These are phyloP conservation scores for Albugo candida DNA, from an alignment of 352 stramenopile genomes.

Conservation along the genomic window DNA sequence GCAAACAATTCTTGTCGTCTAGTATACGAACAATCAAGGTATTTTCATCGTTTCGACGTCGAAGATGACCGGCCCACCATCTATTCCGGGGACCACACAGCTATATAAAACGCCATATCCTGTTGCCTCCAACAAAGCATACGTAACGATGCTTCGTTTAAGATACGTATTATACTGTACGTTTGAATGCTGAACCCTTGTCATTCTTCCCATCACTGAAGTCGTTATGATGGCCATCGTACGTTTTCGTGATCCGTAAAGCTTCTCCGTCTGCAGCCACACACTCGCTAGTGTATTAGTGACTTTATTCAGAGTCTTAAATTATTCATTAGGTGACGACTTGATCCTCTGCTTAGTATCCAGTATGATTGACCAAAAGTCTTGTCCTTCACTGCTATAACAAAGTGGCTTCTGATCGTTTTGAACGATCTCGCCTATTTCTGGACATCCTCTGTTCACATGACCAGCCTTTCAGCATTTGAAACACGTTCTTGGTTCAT, in stretches of 20 bases:
- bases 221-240: not conserved
- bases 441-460: no score
- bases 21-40: no score
- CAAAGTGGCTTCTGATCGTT: no score
- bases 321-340: not conserved
- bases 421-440: not conserved
- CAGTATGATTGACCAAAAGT: not conserved
- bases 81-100: no score
- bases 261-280: not conserved
- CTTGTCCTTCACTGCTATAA: not conserved
- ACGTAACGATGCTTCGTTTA: not conserved
- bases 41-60: not conserved
- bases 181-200: not conserved
- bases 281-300: not conserved
- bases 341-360: not conserved
- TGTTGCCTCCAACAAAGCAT: not conserved
- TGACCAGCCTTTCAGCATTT: no score
- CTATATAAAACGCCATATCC: no score
- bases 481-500: no score
- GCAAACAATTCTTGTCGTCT: no score
- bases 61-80: not conserved
- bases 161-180: not conserved
- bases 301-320: not conserved
- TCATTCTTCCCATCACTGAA: not conserved
- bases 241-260: not conserved